Conservation (phyloP, 495 filamentous ascomycete genomes). For the Aspergillus mulundensis region DNA sequence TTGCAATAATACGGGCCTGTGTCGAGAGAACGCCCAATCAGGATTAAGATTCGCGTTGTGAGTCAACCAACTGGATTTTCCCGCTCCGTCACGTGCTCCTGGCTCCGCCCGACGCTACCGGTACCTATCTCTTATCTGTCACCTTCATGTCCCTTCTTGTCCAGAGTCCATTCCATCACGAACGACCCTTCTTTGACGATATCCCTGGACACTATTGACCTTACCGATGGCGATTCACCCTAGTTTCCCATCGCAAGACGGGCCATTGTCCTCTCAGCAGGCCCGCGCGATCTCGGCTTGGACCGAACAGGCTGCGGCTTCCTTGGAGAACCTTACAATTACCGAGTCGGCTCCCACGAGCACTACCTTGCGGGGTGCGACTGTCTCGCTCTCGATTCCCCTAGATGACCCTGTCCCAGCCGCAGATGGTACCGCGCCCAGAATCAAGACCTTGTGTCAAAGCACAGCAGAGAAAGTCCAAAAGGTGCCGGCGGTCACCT, state of each 20-base stretch:
- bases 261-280: conserved; percentile 39
- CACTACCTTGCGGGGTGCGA: conserved; percentile 31
- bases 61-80: no score
- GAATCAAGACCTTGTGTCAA: conserved; percentile 21
- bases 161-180: no score
- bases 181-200: no score
- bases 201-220: no score
- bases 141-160: no score
- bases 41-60: no score
- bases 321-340: conserved; percentile 39
- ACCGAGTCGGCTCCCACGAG: conserved; percentile 25
- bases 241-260: conserved; percentile 23
- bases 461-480: conserved; percentile 17
- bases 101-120: no score
- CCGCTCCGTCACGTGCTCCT: no score
- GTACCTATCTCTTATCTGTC: no score
- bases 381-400: conserved; percentile 46
- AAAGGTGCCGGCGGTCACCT: conserved; percentile 28
- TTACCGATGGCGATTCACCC: conserved; percentile 42
- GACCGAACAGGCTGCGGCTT: conserved; percentile 48
- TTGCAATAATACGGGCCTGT: no score
- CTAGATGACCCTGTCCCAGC: conserved; percentile 41
- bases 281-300: conserved; percentile 47
- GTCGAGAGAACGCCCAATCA: no score
- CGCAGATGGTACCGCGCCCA: conserved; percentile 14